Evolutionary conservation across 169 alveolate species (phyloP), one percentile per base, ranked within the genome.

Genomic region (Plasmodium gallinaceum): DNA sequence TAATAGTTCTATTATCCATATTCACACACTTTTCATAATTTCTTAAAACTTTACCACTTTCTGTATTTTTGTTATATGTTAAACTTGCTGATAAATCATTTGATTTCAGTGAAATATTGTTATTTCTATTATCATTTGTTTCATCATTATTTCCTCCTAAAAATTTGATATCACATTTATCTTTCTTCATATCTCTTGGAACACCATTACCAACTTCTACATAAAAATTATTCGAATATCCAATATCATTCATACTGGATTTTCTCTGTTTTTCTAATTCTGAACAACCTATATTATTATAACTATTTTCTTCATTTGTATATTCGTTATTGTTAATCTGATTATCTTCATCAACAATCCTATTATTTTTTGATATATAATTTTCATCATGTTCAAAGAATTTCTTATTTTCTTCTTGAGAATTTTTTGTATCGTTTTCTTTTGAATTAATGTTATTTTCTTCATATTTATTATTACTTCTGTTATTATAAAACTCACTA

Each of bases 11-110:
- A 61, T 20, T 86, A 14, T 86, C 75, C 69, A 58, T 18, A 14
- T 62, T 72, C 9, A 7, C 14, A 20, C 61, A 86, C 42, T 86
- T 86, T 9, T 86, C 88, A 48, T 45, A 70, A 86, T 48, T 71
- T 24, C 76, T 71, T 12, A 46, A 64, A 12, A 20, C 52, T 51
- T 32, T 70, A 22, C 83, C 69, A 52, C 7, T 54, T 5, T 32
- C 83, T 3, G 48, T 45, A 74, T 58, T 57, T 16, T 74, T 32
- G 39, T 32, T 32, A 32, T 32, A 32, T 32, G 39, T 4, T 2
- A 32, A 2, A 32, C 4, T 32, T 32, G 39, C 39, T 32, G 39
- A 4, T 4, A 32, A 2, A 32, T 32, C 39, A 32, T 4, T 32
- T 2, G 39, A 32, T 32, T 32, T 32, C 39, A 32, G 4, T 32